Conservation (phyloP, 2,329 filamentous ascomycete species). For the Colletotrichum salicis region DNA sequence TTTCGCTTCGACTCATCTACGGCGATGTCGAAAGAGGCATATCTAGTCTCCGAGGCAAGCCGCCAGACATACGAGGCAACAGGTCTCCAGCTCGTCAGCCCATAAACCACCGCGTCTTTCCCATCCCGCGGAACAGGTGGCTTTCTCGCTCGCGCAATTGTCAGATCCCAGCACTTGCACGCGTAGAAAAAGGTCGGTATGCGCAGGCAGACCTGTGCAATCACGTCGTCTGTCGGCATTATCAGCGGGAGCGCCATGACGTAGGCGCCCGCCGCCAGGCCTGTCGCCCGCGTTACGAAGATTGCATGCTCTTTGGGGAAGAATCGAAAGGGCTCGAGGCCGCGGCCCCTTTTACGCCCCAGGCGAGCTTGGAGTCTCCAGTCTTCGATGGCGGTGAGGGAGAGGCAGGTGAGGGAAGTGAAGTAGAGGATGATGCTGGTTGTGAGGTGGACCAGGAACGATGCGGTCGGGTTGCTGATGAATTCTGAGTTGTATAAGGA, state of each 20-base stretch:
- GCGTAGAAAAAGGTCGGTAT: background rate
- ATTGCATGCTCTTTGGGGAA: background rate
- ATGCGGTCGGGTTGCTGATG: background rate
- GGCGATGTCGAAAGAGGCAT: background rate
- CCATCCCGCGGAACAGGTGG: background rate
- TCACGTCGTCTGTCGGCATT: background rate
- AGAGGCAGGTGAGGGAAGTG: background rate
- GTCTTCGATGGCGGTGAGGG: background rate
- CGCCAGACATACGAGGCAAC: background rate
- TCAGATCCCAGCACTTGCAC: background rate
- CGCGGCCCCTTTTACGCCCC: accelerated
- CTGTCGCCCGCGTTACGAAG: background rate
- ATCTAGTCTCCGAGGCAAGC: background rate
- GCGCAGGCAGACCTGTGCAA: background rate
- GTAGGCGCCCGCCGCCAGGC: background rate
- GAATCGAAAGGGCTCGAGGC: background rate
- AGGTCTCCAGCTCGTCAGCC: background rate
- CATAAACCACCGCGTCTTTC: background rate
- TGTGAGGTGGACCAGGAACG: background rate
- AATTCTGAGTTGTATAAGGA: background rate
- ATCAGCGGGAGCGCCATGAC: background rate
- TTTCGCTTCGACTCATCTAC: background rate
- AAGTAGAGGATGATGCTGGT: background rate
- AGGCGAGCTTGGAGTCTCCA: background rate
- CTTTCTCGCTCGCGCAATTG: background rate